phyloP scores from a whole-genome alignment of 257 asterid species.

The Fraxinus anomala region DNA sequence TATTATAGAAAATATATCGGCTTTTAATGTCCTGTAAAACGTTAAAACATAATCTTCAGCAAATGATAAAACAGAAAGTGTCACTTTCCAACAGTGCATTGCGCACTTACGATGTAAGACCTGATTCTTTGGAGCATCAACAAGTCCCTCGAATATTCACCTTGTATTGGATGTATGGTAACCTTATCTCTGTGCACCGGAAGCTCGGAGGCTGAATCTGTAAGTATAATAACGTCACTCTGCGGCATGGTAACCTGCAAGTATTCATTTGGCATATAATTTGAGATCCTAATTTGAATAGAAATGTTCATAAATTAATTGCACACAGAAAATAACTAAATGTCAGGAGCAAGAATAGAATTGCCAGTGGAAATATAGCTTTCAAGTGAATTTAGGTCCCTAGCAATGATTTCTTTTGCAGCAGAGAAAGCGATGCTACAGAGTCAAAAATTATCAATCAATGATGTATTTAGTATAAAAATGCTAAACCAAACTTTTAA shows the following conservation, averaged over 20 bases:
- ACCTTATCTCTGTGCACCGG: conserved; percentile 62
- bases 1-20: neutral
- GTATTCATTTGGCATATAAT: conserved; percentile 20
- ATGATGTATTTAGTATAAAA: neutral
- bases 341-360: neutral
- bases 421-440: neutral
- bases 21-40: neutral
- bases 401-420: neutral
- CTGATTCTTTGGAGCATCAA: conserved; percentile 99
- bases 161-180: conserved; percentile 78
- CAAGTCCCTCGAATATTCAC: conserved; percentile 98
- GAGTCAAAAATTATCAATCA: neutral
- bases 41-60: neutral
- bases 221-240: conserved; percentile 71
- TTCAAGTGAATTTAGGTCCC: neutral
- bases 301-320: neutral
- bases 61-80: conserved; percentile 29
- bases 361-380: neutral
- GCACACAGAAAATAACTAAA: neutral
- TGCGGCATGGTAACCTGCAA: conserved; percentile 75
- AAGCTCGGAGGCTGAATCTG: conserved; percentile 78
- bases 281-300: neutral
- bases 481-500: neutral
- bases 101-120: conserved; percentile 97
- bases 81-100: conserved; percentile 42